These are phyloP conservation scores for Macadamia integrifolia DNA, from an alignment of 164 flowering plant species.

Conservation along the genomic window DNA sequence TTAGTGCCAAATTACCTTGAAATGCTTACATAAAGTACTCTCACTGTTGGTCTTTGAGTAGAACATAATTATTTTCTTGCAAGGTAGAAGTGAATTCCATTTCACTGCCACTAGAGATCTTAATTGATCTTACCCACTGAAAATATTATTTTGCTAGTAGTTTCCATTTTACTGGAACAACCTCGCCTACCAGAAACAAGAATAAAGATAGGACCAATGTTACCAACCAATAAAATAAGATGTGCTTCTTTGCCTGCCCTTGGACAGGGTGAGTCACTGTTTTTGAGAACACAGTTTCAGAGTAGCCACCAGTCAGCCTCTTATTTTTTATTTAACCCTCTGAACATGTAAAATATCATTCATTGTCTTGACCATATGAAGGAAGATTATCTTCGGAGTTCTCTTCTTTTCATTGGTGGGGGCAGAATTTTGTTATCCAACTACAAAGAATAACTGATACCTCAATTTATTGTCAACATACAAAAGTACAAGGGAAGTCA, in stretches of 20 bases:
- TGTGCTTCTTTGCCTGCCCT: neutral
- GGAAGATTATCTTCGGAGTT: neutral
- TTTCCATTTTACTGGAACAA: no score
- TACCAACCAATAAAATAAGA: neutral
- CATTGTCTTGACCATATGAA: neutral
- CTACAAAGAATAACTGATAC: neutral
- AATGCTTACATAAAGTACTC: no score
- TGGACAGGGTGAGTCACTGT: neutral
- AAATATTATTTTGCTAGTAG: no score
- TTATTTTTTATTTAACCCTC: no score
- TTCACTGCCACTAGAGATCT: no score
- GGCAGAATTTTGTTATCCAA: neutral
- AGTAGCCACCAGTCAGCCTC: no score
- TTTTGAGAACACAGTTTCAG: neutral
- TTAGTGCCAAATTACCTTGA: no score
- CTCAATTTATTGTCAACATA: neutral
- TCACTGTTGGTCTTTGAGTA: no score
- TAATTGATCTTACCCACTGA: neutral
- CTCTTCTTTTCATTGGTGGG: neutral
- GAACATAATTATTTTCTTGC: no score
- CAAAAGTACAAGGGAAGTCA: neutral
- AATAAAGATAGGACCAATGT: no score
- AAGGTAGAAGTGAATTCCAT: no score
- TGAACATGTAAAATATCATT: neutral
- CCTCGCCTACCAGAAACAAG: no score